A percentile compares a stretch with the other conserved stretches of the same genome.
Conservation (phyloP, 257 asterid genomes). For the Striga asiatica region DNA sequence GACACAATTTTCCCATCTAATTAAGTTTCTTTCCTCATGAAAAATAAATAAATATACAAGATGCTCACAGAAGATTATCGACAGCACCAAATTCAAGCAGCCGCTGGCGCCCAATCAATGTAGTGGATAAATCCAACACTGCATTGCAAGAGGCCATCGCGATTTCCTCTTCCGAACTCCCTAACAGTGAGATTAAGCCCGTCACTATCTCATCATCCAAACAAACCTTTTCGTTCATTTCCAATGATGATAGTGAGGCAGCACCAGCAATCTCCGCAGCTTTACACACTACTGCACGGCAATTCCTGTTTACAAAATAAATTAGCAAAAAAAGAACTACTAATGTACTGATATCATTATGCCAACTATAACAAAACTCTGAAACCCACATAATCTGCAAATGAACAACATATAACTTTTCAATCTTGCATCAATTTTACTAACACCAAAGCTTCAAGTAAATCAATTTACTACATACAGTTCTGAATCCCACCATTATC, state of each 20-base stretch:
- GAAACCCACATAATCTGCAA: too few relatives aligned
- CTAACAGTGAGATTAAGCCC: conserved; percentile 38
- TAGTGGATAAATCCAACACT: conserved; percentile 55
- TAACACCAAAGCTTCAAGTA: not conserved
- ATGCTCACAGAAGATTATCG: conserved; percentile 53
- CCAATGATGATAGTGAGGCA: conserved; percentile 44
- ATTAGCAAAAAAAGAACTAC: not conserved
- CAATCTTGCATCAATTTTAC: not conserved
- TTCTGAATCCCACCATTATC: not conserved
- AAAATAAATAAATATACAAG: too few relatives aligned
- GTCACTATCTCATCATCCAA: conserved; percentile 37
- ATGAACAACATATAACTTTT: not conserved
- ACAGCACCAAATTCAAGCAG: conserved; percentile 38
- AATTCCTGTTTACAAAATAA: conserved; percentile 19
- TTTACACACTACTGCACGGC: conserved; percentile 37
- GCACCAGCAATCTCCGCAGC: conserved; percentile 51
- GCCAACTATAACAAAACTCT: not conserved
- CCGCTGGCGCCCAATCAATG: conserved; percentile 40
- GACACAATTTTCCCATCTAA: not conserved
- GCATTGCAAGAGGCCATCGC: conserved; percentile 61
- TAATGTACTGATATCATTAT: too few relatives aligned
- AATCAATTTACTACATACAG: not conserved
- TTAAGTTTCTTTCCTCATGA: not conserved
- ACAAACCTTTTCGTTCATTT: conserved; percentile 47
- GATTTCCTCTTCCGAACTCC: conserved; percentile 24